These are phyloP conservation scores for Saccharomyces hybrid DNA, from an alignment of 1,139 yeast species.

Conservation along the genomic window DNA sequence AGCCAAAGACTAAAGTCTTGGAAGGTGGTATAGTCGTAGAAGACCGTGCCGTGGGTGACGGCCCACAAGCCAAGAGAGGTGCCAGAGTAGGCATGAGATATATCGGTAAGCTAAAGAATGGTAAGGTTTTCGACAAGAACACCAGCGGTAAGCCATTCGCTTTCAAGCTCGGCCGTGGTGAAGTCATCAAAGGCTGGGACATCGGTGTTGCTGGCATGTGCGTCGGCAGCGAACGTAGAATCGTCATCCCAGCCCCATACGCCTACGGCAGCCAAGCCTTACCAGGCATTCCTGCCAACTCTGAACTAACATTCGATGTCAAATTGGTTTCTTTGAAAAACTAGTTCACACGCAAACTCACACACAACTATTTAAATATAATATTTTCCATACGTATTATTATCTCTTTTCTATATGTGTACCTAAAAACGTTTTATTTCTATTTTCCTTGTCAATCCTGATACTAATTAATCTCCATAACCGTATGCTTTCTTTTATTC, in stretches of 20 bases:
- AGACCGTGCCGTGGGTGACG: slow-evolving; percentile 85
- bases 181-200: slow-evolving; percentile 98
- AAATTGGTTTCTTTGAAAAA: slow-evolving; percentile 79
- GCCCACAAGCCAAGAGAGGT: slow-evolving; percentile 81
- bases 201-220: slow-evolving; percentile 98
- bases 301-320: slow-evolving; percentile 91
- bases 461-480: neutral
- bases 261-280: slow-evolving; percentile 91
- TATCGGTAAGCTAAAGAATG: slow-evolving; percentile 94
- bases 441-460: neutral
- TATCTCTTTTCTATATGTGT: neutral
- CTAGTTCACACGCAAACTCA: neutral
- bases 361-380: neutral
- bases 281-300: slow-evolving; percentile 96
- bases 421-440: neutral
- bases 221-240: slow-evolving; percentile 98
- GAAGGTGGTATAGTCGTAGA: slow-evolving; percentile 91
- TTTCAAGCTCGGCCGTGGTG: slow-evolving; percentile 91
- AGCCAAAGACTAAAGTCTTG: slow-evolving; percentile 58
- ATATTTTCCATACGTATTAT: neutral
- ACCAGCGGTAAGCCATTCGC: slow-evolving; percentile 93
- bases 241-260: slow-evolving; percentile 88
- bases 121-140: slow-evolving; percentile 93
- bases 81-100: slow-evolving; percentile 93
- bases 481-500: neutral